Evolutionary conservation across 768 basidiomycete genomes (phyloP).

Genomic region (Xanthoconium purpureum): DNA sequence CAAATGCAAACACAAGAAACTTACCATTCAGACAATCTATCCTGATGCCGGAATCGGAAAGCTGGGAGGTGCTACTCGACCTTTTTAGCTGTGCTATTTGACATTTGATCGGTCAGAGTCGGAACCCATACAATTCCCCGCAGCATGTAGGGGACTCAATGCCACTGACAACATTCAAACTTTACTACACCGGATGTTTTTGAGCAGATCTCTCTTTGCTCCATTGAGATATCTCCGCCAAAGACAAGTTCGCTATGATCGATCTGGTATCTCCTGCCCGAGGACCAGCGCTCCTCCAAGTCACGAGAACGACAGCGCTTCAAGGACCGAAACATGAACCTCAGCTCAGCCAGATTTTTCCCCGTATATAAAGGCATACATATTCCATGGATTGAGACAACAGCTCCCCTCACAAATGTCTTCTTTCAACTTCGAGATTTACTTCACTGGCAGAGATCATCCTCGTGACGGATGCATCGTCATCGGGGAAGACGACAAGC

Average conservation of each 20-base stretch:
- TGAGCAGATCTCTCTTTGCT: slow-evolving; percentile 14
- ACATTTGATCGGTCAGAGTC: slow-evolving; percentile 16
- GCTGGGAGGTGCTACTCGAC: slow-evolving; percentile 26
- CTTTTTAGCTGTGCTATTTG: slow-evolving; percentile 27
- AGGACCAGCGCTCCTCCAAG: slow-evolving; percentile 44
- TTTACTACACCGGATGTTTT: slow-evolving; percentile 16
- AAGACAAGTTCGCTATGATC: slow-evolving; percentile 49
- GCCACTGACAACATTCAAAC: background rate
- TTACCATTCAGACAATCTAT: background rate
- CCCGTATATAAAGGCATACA: slow-evolving; percentile 31
- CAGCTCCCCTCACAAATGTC: slow-evolving; percentile 25
- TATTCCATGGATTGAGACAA: background rate
- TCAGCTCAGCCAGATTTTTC: slow-evolving; percentile 8
- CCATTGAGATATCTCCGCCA: slow-evolving; percentile 21
- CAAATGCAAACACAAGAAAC: slow-evolving; percentile 4
- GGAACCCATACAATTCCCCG: background rate
- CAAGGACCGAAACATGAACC: slow-evolving; percentile 28
- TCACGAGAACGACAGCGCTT: slow-evolving; percentile 43
- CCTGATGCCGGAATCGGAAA: slow-evolving; percentile 9
- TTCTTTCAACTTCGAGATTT: slow-evolving; percentile 49
- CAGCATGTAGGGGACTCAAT: slow-evolving; percentile 12
- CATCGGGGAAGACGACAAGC: slow-evolving; percentile 61
- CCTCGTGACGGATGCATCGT: slow-evolving; percentile 61
- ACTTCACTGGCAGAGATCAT: slow-evolving; percentile 69
- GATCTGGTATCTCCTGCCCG: slow-evolving; percentile 46